These are phyloP conservation scores for Globisporangium iwayamae DNA, from an alignment of 352 stramenopile genomes.

Conservation along the genomic window DNA sequence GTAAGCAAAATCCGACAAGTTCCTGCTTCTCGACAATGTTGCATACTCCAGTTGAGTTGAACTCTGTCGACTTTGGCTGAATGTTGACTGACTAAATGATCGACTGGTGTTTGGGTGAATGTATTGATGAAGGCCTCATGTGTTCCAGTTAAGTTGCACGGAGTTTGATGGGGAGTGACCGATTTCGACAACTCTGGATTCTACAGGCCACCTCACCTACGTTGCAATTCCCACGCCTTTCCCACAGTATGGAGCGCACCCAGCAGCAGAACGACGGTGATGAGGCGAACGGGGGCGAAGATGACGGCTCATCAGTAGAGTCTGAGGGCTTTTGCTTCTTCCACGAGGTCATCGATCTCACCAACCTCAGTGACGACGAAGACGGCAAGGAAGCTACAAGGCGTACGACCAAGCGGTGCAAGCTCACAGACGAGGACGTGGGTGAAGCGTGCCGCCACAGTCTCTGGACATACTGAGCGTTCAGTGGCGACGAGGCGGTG, in stretches of 20 bases:
- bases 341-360: slow-evolving; percentile 1
- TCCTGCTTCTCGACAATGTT: background rate
- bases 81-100: too few species aligned
- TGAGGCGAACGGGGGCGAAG: background rate
- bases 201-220: background rate
- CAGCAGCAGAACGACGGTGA: background rate
- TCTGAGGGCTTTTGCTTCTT: background rate
- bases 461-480: background rate
- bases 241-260: background rate
- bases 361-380: background rate
- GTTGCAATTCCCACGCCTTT: background rate
- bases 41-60: background rate
- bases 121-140: background rate
- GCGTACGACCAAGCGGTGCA: background rate
- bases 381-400: background rate
- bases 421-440: background rate
- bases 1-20: background rate
- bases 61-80: too few species aligned
- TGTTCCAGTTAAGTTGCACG: background rate
- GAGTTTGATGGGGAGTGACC: background rate
- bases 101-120: too few species aligned
- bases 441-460: background rate
- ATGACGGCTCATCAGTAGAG: background rate
- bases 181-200: background rate
- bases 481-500: background rate